These are phyloP conservation scores for Termitomyces sp. DNA, from an alignment of 768 basidiomycete genomes.

Conservation along the genomic window DNA sequence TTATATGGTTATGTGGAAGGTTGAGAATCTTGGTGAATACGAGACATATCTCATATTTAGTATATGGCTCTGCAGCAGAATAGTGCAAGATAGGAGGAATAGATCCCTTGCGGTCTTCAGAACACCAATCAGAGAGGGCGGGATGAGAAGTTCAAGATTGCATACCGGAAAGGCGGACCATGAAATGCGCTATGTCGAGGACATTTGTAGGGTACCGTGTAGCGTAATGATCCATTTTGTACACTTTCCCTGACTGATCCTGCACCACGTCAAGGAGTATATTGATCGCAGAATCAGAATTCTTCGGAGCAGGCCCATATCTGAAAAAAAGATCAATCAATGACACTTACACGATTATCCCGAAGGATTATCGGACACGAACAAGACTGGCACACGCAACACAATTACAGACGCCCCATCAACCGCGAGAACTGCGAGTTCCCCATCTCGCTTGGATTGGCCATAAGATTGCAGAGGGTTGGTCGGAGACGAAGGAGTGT, in stretches of 20 bases:
- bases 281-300: constrained; percentile 88
- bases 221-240: constrained; percentile 96
- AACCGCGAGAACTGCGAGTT: constrained; percentile 64
- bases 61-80: constrained; percentile 74
- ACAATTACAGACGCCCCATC: constrained; percentile 55
- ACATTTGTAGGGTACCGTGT: constrained; percentile 92
- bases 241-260: constrained; percentile 81
- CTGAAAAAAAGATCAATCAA: constrained; percentile 30
- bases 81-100: constrained; percentile 82
- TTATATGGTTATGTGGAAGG: constrained; percentile 69
- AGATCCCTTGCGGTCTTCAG: constrained; percentile 27
- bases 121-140: neutral
- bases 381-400: constrained; percentile 91
- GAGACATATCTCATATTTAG: constrained; percentile 91
- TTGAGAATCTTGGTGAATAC: constrained; percentile 67
- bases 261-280: constrained; percentile 80
- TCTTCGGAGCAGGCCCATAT: constrained; percentile 81
- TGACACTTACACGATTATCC: neutral
- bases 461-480: constrained; percentile 92
- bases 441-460: constrained; percentile 80
- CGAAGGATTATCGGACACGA: constrained; percentile 19
- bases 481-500: constrained; percentile 62
- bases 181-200: constrained; percentile 78
- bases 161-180: constrained; percentile 68
- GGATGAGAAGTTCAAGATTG: neutral